Evolutionary conservation across 495 filamentous ascomycete genomes (phyloP), one percentile per base, ranked within the genome.

Genomic region (Hypoxylon fuscum): DNA sequence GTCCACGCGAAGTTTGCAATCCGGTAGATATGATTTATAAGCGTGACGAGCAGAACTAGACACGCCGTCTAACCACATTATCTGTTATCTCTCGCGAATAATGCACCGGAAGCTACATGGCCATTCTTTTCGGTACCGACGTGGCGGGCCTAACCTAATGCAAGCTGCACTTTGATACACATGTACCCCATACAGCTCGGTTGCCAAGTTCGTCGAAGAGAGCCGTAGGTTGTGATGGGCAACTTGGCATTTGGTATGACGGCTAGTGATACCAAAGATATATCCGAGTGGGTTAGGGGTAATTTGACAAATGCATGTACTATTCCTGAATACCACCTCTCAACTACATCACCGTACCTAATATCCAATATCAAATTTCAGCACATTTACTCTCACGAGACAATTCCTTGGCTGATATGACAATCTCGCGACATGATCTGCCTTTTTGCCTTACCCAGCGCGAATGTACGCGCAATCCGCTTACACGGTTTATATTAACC

Each of bases 81-180:
- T 51, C 37, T 55, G 29, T 18, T 62, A 46, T 62, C 59, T 53
- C 17, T 56, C 59, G 14, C 59, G 22, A 55, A 51, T 41, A 31
- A 41, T 21, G 46, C 37, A 50, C 9, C n/a, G 12, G 41, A 21
- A 40, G 12, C 40, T 20, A 43, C 17, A 20, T 15, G 37, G 18
- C 1, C 37, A 2, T 14, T 40, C 37, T 15, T 20, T 1, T 20
- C n/a, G 37, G 37, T 9, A 15, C 15, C 15, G 10, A 40, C 15
- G 37, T 18, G 37, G 17, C 37, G 37, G 37, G 37, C 15, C 37
- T 17, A 38, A 15, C 35, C 35, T 38, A 17, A 38, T 38, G 35
- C 14, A 38, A 38, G 35, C 17, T 14, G n/a, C 35, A 38, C 14
- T 14, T 38, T 38, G 35, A 38, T 17, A 5, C 35, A 4, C 35